Conservation (phyloP, 2,329 filamentous ascomycete genomes). For the Diaporthe humulicola region DNA sequence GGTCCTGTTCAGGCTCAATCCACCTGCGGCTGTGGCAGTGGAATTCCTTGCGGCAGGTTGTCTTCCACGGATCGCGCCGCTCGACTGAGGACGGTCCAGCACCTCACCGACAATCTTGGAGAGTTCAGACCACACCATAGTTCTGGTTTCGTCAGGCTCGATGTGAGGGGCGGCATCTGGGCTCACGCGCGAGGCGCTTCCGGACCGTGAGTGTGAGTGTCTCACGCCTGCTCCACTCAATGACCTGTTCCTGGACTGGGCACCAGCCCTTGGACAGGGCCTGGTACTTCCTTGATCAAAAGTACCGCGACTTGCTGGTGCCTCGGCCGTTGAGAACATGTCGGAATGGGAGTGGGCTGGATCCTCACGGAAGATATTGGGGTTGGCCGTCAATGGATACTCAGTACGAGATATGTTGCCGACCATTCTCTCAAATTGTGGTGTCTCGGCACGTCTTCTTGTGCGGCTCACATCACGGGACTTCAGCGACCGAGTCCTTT, state of each 20-base stretch:
- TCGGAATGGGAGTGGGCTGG: neutral
- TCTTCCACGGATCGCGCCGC: conserved; percentile 24
- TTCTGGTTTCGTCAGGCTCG: conserved; percentile 34
- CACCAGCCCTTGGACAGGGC: neutral
- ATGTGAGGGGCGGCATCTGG: neutral
- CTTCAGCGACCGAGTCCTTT: conserved; percentile 50
- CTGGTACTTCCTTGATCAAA: neutral
- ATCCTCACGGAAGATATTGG: conserved; percentile 43
- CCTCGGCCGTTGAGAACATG: neutral
- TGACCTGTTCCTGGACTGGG: neutral
- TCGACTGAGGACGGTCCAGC: neutral
- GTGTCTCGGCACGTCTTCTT: neutral
- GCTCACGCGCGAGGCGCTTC: neutral
- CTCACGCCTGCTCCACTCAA: neutral
- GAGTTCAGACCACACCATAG: conserved; percentile 33
- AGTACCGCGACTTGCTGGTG: neutral
- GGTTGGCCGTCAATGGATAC: conserved; percentile 45
- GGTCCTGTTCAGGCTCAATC: neutral
- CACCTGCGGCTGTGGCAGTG: neutral
- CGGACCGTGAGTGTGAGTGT: neutral
- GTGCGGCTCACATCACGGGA: conserved; percentile 52
- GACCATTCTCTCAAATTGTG: conserved; percentile 7
- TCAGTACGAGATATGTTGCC: conserved; percentile 32
- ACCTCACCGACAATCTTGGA: conserved; percentile 34
- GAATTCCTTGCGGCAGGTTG: neutral